Evolutionary conservation across 164 flowering plant genomes (phyloP), one percentile per base, ranked within the genome.

Genomic region (Annona cherimola): DNA sequence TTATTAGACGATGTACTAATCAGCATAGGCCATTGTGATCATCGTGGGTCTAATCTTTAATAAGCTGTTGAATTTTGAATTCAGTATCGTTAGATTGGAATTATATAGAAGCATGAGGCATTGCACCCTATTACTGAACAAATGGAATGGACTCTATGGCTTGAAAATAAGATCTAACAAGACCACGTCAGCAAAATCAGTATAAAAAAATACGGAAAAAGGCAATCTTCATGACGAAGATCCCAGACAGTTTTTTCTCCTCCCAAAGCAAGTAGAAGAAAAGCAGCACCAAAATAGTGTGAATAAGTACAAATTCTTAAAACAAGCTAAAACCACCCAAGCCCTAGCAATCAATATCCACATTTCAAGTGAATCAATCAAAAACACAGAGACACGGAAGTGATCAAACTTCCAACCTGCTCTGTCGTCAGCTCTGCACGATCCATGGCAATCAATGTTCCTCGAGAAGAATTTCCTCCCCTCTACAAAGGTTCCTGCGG

Each of bases 391-490:
- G 8, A 45, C 35, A 40, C 2, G n/a, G 12, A 45, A 6, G 16
- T 0, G 41, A 42, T 20, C 5, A 14, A 45, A 42, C 54, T 16
- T 14, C 67, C 5, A 18, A 78, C 81, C 81, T 78, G 76, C 45
- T 78, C 81, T 8, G 76, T 72, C 46, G 73, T 78, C 67, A 78
- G 72, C 70, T 75, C 78, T 2, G 76, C 76, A 0, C 66, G 70
- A 75, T 69, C 81, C 78, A 75, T 78, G 62, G 55, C 44, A 8
- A 42, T 39, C 35, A 50, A 42, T 41, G 42, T 7, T 67, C 44
- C 43, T 35, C 4, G 26, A 12, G 14, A 63, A 35, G 40, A 66
- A 4, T 5, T 43, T 45, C 8, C 55, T 18, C 69, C n/a, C 6
- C n/a, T 4, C 42, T 16, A 4, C 18, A 41, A 14, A 44, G 54